Percentiles rank a stretch among this genome's conserved stretches.
Evolutionary conservation across 163 green algal genomes (phyloP).

Genomic region (Scenedesmus sp.): DNA sequence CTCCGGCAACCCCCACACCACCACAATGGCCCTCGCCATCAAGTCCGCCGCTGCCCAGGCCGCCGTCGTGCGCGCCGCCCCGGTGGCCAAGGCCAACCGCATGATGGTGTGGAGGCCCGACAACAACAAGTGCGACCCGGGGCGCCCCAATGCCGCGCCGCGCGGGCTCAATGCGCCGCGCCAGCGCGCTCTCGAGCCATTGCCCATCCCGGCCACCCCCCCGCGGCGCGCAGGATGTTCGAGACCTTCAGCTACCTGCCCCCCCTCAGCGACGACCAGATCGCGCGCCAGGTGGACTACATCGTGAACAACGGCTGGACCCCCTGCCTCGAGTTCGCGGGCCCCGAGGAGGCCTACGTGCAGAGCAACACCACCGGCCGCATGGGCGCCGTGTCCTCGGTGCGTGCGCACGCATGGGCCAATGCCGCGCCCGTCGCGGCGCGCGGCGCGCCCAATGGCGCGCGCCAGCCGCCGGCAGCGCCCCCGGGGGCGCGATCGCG

Average conservation of each 20-base stretch:
- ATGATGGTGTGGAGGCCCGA: constrained; percentile 78
- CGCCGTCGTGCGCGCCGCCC: constrained; percentile 22
- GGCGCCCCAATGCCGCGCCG: background rate
- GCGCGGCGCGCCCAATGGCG: too few species aligned
- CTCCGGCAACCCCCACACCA: background rate
- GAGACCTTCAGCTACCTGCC: constrained; percentile 99
- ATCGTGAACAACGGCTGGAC: constrained; percentile 89
- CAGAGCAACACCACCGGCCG: constrained; percentile 39
- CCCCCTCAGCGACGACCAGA: constrained; percentile 87
- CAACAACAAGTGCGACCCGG: constrained; percentile 77
- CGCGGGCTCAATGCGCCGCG: background rate
- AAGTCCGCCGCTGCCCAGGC: constrained; percentile 21
- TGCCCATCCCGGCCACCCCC: background rate
- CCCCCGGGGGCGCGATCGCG: too few species aligned
- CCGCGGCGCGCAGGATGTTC: constrained; percentile 80
- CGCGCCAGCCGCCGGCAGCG: too few species aligned
- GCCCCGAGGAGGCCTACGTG: constrained; percentile 78
- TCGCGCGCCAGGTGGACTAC: constrained; percentile 95
- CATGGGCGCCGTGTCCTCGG: constrained; percentile 36
- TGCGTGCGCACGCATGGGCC: background rate
- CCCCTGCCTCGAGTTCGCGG: constrained; percentile 93
- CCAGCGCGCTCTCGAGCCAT: too few species aligned
- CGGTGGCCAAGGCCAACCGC: constrained; percentile 61
- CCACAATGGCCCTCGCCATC: constrained; percentile 40
- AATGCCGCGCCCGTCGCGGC: too few species aligned